Evolutionary conservation across 2,329 filamentous ascomycete species (phyloP).

Genomic region (Aureobasidium zeae): DNA sequence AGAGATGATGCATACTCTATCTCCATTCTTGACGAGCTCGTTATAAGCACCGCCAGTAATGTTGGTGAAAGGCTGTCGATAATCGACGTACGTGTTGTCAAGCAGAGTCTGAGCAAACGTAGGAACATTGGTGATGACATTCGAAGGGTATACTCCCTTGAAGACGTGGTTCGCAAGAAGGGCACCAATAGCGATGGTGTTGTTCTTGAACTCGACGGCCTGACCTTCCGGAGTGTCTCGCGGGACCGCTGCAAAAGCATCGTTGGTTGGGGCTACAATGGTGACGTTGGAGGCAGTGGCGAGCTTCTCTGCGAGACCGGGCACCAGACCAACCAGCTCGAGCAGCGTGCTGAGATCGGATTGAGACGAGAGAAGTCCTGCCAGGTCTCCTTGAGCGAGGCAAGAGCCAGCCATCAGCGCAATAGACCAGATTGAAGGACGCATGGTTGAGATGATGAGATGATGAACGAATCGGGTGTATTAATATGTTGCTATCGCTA

Average conservation of each 20-base stretch:
- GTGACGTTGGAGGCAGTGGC: slow-evolving; percentile 28
- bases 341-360: slow-evolving; percentile 22
- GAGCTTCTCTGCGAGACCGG: slow-evolving; percentile 27
- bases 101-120: slow-evolving; percentile 17
- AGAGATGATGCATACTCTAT: slow-evolving; percentile 28
- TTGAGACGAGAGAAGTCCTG: slow-evolving; percentile 21
- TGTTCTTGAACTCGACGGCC: slow-evolving; percentile 25
- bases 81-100: slow-evolving; percentile 27
- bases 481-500: no score
- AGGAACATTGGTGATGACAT: slow-evolving; percentile 25
- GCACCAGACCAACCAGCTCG: slow-evolving; percentile 21
- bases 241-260: slow-evolving; percentile 29
- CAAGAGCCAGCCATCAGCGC: slow-evolving; percentile 13
- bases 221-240: slow-evolving; percentile 28
- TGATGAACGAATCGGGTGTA: no score
- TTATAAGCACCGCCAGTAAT: slow-evolving; percentile 32
- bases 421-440: not conserved
- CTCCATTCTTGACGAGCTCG: slow-evolving; percentile 28
- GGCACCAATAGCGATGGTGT: slow-evolving; percentile 6
- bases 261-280: slow-evolving; percentile 31
- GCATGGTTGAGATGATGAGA: not conserved
- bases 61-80: slow-evolving; percentile 31
- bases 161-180: slow-evolving; percentile 22
- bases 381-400: slow-evolving; percentile 17
- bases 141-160: slow-evolving; percentile 26